phyloP scores from a whole-genome alignment of 1,284 basidiomycete species.

The Ustilago vetiveriae region DNA sequence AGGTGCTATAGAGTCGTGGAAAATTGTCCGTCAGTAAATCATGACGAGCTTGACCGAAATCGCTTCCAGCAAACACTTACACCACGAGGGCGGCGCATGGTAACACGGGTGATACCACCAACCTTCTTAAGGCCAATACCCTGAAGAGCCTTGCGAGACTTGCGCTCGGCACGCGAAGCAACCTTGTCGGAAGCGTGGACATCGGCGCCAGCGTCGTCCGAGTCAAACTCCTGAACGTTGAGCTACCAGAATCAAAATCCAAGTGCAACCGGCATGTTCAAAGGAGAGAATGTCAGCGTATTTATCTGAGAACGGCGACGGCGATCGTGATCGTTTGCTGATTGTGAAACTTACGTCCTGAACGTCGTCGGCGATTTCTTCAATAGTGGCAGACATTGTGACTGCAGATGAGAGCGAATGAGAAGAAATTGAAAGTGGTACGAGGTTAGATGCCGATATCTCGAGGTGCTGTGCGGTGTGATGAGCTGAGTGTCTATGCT shows the following conservation, averaged over 20 bases:
- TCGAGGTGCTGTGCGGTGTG: neutral
- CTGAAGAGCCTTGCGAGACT: slow-evolving; percentile 66
- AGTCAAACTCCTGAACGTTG: slow-evolving; percentile 71
- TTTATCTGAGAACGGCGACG: too few relatives aligned
- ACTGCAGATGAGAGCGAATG: neutral
- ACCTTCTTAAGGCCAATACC: slow-evolving; percentile 76
- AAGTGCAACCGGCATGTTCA: neutral
- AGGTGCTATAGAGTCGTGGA: slow-evolving; percentile 81
- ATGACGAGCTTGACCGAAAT: too few relatives aligned
- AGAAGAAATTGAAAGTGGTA: neutral
- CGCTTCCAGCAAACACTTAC: too few relatives aligned
- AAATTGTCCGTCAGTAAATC: too few relatives aligned
- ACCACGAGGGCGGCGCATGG: slow-evolving; percentile 91
- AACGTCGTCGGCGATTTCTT: slow-evolving; percentile 76
- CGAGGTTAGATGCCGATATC: slow-evolving; percentile 7
- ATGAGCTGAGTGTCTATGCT: neutral
- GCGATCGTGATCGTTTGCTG: too few relatives aligned
- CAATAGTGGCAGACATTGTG: slow-evolving; percentile 72
- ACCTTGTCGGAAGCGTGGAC: slow-evolving; percentile 88
- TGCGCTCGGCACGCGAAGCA: slow-evolving; percentile 72
- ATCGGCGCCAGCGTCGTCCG: slow-evolving; percentile 73
- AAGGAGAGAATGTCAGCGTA: slow-evolving; percentile 3
- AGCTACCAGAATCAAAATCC: slow-evolving; percentile 62
- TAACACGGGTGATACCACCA: slow-evolving; percentile 91
- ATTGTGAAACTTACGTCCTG: slow-evolving; percentile 72